Evolutionary conservation across 1,139 yeast species (phyloP).

Genomic region (Suhomyces choctaworum): DNA sequence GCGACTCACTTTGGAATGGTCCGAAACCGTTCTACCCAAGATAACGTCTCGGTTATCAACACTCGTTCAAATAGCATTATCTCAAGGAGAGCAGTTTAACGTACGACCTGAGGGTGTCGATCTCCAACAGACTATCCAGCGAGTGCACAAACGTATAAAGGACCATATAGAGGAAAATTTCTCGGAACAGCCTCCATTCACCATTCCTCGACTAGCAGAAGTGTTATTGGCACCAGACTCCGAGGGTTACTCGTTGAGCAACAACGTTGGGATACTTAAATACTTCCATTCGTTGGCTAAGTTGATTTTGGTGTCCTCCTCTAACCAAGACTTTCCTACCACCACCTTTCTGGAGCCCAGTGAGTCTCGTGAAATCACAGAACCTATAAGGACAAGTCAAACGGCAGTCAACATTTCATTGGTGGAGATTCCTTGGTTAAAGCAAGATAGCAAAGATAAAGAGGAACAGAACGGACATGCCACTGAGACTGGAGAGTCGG

Average conservation of each 20-base stretch:
- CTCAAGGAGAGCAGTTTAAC: conserved; percentile 16
- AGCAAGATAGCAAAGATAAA: conserved; percentile 20
- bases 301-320: conserved; percentile 31
- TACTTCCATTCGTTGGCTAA: conserved; percentile 33
- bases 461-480: background rate
- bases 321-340: conserved; percentile 28
- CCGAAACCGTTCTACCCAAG: conserved; percentile 12
- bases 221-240: conserved; percentile 41
- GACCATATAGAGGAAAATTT: conserved; percentile 29
- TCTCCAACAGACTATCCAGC: conserved; percentile 17
- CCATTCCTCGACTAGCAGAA: conserved; percentile 57
- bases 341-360: conserved; percentile 12
- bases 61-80: conserved; percentile 10
- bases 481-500: background rate
- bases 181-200: conserved; percentile 53
- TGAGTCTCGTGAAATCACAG: conserved; percentile 2
- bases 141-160: conserved; percentile 19
- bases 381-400: conserved; percentile 12
- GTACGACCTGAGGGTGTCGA: conserved; percentile 18
- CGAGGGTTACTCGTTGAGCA: conserved; percentile 32
- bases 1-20: conserved; percentile 1
- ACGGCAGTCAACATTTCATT: conserved; percentile 21
- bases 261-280: conserved; percentile 26
- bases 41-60: conserved; percentile 12
- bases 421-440: conserved; percentile 50